Percentiles rank a stretch among this genome's conserved stretches.
phyloP scores from a whole-genome alignment of 2,329 filamentous ascomycete species.

The Xylaria sp. region DNA sequence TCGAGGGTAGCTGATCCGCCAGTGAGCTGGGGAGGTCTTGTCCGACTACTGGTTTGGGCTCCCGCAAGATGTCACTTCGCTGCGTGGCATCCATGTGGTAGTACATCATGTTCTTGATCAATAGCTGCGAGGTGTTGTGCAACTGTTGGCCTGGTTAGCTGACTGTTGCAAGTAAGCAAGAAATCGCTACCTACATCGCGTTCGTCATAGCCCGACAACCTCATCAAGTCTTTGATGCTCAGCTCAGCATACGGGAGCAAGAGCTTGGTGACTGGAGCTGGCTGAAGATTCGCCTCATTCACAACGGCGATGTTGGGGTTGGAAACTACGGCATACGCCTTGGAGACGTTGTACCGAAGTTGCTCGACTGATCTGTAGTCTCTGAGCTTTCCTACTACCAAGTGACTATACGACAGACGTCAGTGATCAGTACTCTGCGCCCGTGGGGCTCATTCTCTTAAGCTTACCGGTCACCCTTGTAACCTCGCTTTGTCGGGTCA shows the following conservation, averaged over 20 bases:
- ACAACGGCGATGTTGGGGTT: background rate
- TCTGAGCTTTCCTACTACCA: background rate
- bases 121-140: background rate
- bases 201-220: background rate
- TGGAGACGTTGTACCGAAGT: background rate
- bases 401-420: background rate
- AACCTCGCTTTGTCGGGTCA: background rate
- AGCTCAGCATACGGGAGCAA: background rate
- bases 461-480: constrained; percentile 2
- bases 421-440: background rate
- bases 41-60: background rate
- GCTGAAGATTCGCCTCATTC: background rate
- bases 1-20: background rate
- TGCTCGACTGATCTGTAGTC: background rate
- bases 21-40: background rate
- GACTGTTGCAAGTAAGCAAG: background rate
- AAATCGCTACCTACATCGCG: background rate
- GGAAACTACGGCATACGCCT: background rate
- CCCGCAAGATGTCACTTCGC: background rate
- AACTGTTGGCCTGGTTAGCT: background rate
- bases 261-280: background rate
- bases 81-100: background rate
- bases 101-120: constrained; percentile 4
- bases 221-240: background rate
- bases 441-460: background rate